These are phyloP conservation scores for Microdochium bolleyi DNA, from an alignment of 2,329 filamentous ascomycete species.

Conservation along the genomic window DNA sequence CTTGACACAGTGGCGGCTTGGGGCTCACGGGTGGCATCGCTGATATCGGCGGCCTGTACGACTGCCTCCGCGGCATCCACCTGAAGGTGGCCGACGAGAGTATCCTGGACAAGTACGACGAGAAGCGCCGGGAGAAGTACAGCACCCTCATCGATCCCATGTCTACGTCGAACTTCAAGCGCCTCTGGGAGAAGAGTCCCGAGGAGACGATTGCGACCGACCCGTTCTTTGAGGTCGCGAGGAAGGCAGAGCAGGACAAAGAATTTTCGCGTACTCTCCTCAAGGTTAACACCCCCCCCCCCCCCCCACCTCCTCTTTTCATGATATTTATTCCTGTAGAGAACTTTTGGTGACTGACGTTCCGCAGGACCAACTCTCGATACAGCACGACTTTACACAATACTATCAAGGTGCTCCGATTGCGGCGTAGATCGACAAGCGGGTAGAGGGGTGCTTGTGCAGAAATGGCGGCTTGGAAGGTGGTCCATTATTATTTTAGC, in stretches of 20 bases:
- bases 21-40: constrained; percentile 40
- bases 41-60: constrained; percentile 38
- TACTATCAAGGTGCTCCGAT: neutral
- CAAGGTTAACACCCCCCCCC: neutral
- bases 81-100: constrained; percentile 24
- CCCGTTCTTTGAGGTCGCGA: neutral
- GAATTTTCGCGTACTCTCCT: neutral
- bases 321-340: too few relatives aligned
- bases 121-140: constrained; percentile 27
- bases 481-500: too few relatives aligned
- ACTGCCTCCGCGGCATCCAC: constrained; percentile 34
- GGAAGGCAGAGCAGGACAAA: neutral
- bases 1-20: constrained; percentile 28
- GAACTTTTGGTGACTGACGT: too few relatives aligned
- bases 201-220: neutral
- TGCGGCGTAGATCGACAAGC: neutral
- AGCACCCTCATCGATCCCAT: neutral
- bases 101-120: constrained; percentile 33
- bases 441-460: too few relatives aligned
- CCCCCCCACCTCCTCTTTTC: too few relatives aligned
- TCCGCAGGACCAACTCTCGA: neutral
- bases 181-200: neutral
- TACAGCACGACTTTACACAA: neutral
- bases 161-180: constrained; percentile 1
- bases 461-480: too few relatives aligned